These are phyloP conservation scores for Ogataea pilisensis DNA, from an alignment of 805 yeast genomes.

Conservation along the genomic window DNA sequence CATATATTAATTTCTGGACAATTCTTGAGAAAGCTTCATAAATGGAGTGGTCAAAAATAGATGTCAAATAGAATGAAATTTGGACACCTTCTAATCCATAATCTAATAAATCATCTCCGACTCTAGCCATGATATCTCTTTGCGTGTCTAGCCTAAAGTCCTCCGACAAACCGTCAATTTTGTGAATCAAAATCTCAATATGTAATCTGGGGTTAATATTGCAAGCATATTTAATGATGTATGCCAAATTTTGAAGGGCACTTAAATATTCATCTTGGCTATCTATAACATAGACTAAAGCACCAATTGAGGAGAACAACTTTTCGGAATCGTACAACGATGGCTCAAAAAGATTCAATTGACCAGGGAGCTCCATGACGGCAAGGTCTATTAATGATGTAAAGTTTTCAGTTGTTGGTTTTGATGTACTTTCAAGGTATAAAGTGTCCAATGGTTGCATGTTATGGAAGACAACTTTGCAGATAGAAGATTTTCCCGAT, in stretches of 20 bases:
- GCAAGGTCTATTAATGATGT: conserved; percentile 79
- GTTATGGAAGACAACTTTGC: conserved; percentile 92
- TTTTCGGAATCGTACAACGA: conserved; percentile 67
- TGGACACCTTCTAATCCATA: conserved; percentile 89
- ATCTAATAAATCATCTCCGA: conserved; percentile 88
- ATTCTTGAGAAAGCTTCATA: conserved; percentile 94
- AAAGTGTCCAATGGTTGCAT: conserved; percentile 95
- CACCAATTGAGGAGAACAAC: conserved; percentile 78
- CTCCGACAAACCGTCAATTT: conserved; percentile 91
- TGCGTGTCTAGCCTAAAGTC: conserved; percentile 94
- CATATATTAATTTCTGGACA: conserved; percentile 86
- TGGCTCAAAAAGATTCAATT: conserved; percentile 83
- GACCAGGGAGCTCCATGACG: conserved; percentile 95
- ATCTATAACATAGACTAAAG: conserved; percentile 91
- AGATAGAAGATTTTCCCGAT: conserved; percentile 92
- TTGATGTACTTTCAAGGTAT: conserved; percentile 84
- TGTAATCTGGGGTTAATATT: conserved; percentile 79
- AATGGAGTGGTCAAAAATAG: conserved; percentile 92
- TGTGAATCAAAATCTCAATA: conserved; percentile 90
- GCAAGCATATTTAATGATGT: conserved; percentile 83
- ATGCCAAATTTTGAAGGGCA: conserved; percentile 83
- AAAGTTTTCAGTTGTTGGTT: conserved; percentile 82
- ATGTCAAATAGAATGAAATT: conserved; percentile 84
- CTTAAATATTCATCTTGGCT: conserved; percentile 92
- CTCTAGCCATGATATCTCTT: conserved; percentile 93